These are phyloP conservation scores for Ogataea dorogensis DNA, from an alignment of 805 yeast genomes.

Conservation along the genomic window DNA sequence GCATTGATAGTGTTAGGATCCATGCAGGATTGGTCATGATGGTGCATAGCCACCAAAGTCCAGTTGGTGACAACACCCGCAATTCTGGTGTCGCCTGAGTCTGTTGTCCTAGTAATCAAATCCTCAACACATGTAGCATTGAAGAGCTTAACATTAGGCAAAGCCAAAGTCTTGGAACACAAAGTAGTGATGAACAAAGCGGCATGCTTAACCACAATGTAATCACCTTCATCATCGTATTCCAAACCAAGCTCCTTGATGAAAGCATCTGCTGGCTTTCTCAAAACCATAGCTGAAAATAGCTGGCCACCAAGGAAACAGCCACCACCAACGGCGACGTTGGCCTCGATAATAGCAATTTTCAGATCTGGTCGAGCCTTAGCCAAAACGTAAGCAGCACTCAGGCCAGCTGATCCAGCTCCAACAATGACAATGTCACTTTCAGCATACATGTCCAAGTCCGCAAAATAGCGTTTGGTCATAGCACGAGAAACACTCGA, in stretches of 20 bases:
- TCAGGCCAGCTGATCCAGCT: constrained; percentile 74
- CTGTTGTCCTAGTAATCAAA: constrained; percentile 67
- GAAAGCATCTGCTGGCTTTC: constrained; percentile 75
- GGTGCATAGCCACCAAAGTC: constrained; percentile 75
- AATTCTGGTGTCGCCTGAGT: constrained; percentile 57
- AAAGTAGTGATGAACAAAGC: constrained; percentile 73
- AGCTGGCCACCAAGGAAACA: constrained; percentile 77
- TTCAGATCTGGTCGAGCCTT: constrained; percentile 73
- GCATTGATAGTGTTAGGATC: constrained; percentile 77
- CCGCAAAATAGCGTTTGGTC: constrained; percentile 72
- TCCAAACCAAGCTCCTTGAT: constrained; percentile 61
- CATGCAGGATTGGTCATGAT: constrained; percentile 77
- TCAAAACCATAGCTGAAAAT: constrained; percentile 74
- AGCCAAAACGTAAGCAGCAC: constrained; percentile 73
- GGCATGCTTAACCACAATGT: constrained; percentile 78
- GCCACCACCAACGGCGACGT: constrained; percentile 80
- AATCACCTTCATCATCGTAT: constrained; percentile 78
- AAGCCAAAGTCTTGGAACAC: constrained; percentile 62
- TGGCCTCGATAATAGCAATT: constrained; percentile 70
- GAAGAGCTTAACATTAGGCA: constrained; percentile 74
- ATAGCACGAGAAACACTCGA: constrained; percentile 78
- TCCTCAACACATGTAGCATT: constrained; percentile 83
- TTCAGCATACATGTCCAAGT: constrained; percentile 71
- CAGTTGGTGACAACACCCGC: constrained; percentile 85
- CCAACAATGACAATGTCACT: constrained; percentile 74